Percentiles rank a stretch among this genome's conserved stretches.
Conservation (phyloP, 2,329 filamentous ascomycete species). For the Fusarium siculi region DNA sequence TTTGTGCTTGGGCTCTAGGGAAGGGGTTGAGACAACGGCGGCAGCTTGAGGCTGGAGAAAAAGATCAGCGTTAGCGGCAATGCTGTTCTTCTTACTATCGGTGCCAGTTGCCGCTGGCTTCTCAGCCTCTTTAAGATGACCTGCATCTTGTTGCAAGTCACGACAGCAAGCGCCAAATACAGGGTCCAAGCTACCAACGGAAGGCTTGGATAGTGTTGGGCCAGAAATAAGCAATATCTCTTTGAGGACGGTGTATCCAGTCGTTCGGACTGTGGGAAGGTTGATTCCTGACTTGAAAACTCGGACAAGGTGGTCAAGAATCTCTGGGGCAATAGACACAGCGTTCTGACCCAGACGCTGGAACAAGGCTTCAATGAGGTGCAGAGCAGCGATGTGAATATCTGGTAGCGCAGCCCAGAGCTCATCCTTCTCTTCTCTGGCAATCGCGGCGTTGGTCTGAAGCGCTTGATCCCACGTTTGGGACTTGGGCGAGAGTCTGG, state of each 20-base stretch:
- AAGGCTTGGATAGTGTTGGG: conserved; percentile 72
- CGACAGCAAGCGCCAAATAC: conserved; percentile 77
- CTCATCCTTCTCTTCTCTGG: conserved; percentile 83
- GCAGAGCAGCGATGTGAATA: conserved; percentile 77
- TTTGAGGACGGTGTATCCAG: conserved; percentile 68
- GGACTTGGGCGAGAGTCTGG: conserved; percentile 60
- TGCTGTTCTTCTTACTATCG: conserved; percentile 53
- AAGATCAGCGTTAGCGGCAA: conserved; percentile 74
- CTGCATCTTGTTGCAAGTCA: conserved; percentile 72
- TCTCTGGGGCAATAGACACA: conserved; percentile 68
- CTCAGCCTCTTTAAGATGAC: conserved; percentile 56
- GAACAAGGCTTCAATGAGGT: conserved; percentile 67
- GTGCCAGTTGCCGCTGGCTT: conserved; percentile 47
- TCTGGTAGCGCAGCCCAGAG: conserved; percentile 78
- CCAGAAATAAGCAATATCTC: conserved; percentile 71
- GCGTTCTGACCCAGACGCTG: conserved; percentile 67
- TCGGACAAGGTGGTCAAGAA: conserved; percentile 77
- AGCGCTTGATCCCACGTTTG: conserved; percentile 61
- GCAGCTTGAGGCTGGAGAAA: conserved; percentile 65
- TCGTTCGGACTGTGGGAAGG: conserved; percentile 65
- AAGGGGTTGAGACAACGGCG: conserved; percentile 46
- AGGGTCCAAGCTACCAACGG: conserved; percentile 69
- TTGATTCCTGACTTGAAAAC: conserved; percentile 71
- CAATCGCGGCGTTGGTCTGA: conserved; percentile 77
- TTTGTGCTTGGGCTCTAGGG: conserved; percentile 59